Conservation (phyloP, 345 rosid species). For the Gynandropsis gynandra region DNA sequence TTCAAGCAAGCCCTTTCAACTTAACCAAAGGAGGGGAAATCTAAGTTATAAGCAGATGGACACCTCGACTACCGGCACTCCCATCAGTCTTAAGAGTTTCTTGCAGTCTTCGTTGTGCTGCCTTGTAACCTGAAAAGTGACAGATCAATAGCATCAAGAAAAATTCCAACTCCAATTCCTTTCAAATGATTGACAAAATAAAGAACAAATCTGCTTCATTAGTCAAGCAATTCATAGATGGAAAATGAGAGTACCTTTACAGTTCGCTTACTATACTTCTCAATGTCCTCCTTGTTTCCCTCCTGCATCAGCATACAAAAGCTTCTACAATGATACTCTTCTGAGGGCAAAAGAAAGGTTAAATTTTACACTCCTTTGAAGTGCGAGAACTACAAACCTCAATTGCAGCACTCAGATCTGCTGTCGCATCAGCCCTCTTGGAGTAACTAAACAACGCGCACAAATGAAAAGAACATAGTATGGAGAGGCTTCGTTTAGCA, state of each 20-base stretch:
- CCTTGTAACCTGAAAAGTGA: conserved; percentile 58
- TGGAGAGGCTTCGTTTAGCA: not conserved
- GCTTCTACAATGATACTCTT: not conserved
- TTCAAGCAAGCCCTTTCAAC: conserved; percentile 9
- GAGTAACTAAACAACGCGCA: conserved; percentile 44
- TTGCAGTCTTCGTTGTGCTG: conserved; percentile 94
- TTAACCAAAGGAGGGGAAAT: not conserved
- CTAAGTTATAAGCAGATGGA: not conserved
- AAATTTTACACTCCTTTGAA: not conserved
- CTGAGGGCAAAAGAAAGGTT: not conserved
- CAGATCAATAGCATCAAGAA: conserved; percentile 4
- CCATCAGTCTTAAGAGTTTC: conserved; percentile 77
- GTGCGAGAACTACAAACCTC: conserved; percentile 39
- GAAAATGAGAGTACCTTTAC: conserved; percentile 50
- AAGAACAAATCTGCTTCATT: not conserved
- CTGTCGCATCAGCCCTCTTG: conserved; percentile 76
- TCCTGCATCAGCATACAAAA: conserved; percentile 30
- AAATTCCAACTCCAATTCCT: not conserved
- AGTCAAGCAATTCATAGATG: not conserved
- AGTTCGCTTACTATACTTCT: conserved; percentile 87
- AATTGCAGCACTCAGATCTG: conserved; percentile 54
- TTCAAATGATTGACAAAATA: not conserved
- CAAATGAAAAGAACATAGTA: not conserved
- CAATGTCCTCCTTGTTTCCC: conserved; percentile 84
- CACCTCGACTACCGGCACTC: conserved; percentile 91